A percentile compares a stretch with the other conserved stretches of the same genome.
Evolutionary conservation across 2,329 filamentous ascomycete species (phyloP).

Genomic region (Colletotrichum chlorophyti): DNA sequence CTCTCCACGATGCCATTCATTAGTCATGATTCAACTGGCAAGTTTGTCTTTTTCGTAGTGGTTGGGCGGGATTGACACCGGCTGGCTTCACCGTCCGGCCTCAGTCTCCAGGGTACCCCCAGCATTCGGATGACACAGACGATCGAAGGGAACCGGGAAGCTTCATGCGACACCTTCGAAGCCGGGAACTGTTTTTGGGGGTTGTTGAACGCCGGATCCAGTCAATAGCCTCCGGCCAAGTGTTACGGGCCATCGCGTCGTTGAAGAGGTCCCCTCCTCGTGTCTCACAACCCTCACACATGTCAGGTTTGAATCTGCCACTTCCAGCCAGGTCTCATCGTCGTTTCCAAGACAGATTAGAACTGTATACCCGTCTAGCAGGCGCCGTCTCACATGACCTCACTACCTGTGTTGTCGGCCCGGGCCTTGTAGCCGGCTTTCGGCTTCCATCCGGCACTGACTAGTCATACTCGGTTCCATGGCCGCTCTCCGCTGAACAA

Average conservation of each 20-base stretch:
- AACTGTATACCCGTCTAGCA: background rate
- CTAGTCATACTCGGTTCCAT: constrained; percentile 8
- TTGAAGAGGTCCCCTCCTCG: background rate
- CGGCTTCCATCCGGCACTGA: constrained; percentile 19
- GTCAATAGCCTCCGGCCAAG: too few species aligned
- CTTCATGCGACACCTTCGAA: background rate
- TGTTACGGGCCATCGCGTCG: too few species aligned
- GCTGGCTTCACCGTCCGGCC: background rate
- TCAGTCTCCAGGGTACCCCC: constrained; percentile 4
- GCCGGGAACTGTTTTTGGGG: background rate
- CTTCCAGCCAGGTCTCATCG: background rate
- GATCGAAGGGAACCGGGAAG: constrained; percentile 1
- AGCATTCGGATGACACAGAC: constrained; percentile 12
- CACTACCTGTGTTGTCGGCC: constrained; percentile 17
- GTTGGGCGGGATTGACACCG: background rate
- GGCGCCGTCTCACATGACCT: constrained; percentile 16
- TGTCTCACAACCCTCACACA: background rate
- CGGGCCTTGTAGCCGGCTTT: constrained; percentile 13
- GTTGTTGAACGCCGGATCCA: too few species aligned
- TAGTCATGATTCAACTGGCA: too few species aligned
- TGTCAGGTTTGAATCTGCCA: background rate
- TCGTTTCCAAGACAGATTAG: too few species aligned
- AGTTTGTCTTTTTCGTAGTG: background rate
- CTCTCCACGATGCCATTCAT: too few species aligned
- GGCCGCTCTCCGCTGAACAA: too few species aligned